phyloP scores from a whole-genome alignment of 192 early-diverging fungal species.

The Backusella morwellensis region DNA sequence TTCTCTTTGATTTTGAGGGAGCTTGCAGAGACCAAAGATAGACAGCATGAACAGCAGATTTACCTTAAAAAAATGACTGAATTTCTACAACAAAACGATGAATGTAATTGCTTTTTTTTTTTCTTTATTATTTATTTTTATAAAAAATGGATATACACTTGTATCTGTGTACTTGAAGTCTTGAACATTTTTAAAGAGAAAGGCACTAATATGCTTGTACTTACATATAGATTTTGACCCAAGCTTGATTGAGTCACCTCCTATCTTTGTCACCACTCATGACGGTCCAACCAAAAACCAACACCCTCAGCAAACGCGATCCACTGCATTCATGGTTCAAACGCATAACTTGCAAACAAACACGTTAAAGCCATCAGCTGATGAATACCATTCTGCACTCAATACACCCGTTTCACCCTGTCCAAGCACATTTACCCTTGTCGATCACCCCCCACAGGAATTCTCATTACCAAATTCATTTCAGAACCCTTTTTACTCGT shows the following conservation, averaged over 20 bases:
- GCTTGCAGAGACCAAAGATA: constrained; percentile 64
- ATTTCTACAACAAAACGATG: constrained; percentile 34
- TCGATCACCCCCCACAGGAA: constrained; percentile 5
- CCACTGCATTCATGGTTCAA: constrained; percentile 30
- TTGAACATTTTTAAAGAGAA: no score
- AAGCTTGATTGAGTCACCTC: constrained; percentile 20
- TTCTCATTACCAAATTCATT: neutral
- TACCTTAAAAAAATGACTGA: constrained; percentile 66
- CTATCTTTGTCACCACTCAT: constrained; percentile 55
- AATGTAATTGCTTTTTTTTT: neutral
- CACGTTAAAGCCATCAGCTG: constrained; percentile 4
- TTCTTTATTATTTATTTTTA: neutral
- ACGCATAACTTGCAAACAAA: constrained; percentile 25
- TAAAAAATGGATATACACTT: neutral
- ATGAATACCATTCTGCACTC: constrained; percentile 46
- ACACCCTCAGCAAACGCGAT: constrained; percentile 4
- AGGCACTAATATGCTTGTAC: neutral
- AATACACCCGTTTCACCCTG: constrained; percentile 57
- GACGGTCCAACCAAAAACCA: constrained; percentile 33
- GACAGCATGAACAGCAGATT: constrained; percentile 63
- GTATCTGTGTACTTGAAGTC: neutral
- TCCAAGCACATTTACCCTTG: constrained; percentile 26
- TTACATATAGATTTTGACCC: neutral
- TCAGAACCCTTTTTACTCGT: constrained; percentile 7
- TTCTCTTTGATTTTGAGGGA: constrained; percentile 69